Base-by-base conservation (phyloP, 768 basidiomycete species). In the Podaxis sp. region DNA sequence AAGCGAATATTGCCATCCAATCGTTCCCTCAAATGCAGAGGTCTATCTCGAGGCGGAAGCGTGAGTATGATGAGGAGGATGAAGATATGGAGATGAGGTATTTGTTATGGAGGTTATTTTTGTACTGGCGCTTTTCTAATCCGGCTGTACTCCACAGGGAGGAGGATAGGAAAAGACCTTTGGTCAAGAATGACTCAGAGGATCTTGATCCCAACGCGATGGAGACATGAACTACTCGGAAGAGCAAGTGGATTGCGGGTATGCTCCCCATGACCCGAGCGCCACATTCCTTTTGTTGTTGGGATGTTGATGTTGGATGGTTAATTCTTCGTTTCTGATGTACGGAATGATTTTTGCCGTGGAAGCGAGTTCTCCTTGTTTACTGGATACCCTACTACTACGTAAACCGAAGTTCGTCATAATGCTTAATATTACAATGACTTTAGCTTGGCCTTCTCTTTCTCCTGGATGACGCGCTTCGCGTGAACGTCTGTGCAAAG, bases 361-460 rank as follows among this genome's bases (percentile, higher is more conserved):
- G 19, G 54, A 40, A 40, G 36, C 33, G 61, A 40, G 52, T 37
- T 50, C 36, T 38, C 51, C 17, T 22, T 49, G n/a, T 55, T 63
- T 57, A 47, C 33, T 50, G 40, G 58, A 56, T 51, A 64, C 57
- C 52, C 61, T 56, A 54, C 17, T 49, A 38, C 40, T 61, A 61
- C 50, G 43, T 53, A 46, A 60, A 12, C 29, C 43, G 25, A 55
- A 11, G 19, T 56, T 49, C 46, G 29, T 33, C 51, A 22, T 62
- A 62, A 62, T 62, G 52, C 46, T 56, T 70, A 70, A 68, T 69
- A 66, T 77, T 84, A 94, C 68, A 93, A 72, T 55, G 85, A 85
- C 74, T 93, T 95, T 71, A 94, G 83, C 70, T 85, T 86, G 33
- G 91, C 89, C 73, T 86, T 91, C 74, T 94, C 90, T 71, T 91